A percentile compares a stretch with the other conserved stretches of the same genome.
These are phyloP conservation scores for Scheffersomyces cryptocercus DNA, from an alignment of 1,139 yeast species.

Conservation along the genomic window DNA sequence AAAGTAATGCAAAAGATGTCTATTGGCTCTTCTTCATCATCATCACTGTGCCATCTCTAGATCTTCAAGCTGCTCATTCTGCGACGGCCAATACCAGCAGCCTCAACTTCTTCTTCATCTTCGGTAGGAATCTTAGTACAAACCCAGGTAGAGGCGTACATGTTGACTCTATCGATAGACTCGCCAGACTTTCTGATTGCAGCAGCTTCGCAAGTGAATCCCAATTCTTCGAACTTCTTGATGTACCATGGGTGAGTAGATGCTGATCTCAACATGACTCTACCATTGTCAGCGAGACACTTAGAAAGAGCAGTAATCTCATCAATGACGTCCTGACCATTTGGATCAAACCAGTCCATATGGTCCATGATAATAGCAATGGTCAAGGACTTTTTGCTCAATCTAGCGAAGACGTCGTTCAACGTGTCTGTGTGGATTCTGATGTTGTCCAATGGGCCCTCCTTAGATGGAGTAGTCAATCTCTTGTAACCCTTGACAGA, in stretches of 20 bases:
- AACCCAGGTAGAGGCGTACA: constrained; percentile 90
- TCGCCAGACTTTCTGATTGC: constrained; percentile 63
- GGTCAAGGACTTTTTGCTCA: constrained; percentile 62
- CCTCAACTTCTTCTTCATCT: constrained; percentile 17
- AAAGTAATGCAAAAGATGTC: constrained; percentile 1
- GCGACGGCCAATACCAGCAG: constrained; percentile 18
- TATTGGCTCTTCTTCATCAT: neutral
- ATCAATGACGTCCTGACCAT: constrained; percentile 59
- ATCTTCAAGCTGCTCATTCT: constrained; percentile 45
- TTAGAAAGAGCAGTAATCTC: constrained; percentile 67
- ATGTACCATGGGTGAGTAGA: constrained; percentile 79
- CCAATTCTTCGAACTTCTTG: constrained; percentile 61
- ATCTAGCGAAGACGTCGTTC: constrained; percentile 70
- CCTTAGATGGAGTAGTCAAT: constrained; percentile 31
- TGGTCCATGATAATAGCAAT: constrained; percentile 88
- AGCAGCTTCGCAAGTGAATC: constrained; percentile 68
- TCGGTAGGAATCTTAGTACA: constrained; percentile 49
- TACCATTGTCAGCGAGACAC: constrained; percentile 66
- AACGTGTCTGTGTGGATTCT: constrained; percentile 80
- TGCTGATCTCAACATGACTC: constrained; percentile 78
- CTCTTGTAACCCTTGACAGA: constrained; percentile 57
- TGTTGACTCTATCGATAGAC: constrained; percentile 76
- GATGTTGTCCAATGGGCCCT: constrained; percentile 59
- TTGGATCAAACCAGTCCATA: constrained; percentile 86
- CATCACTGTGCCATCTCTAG: constrained; percentile 11